A percentile compares a stretch with the other conserved stretches of the same genome.
Evolutionary conservation across 495 filamentous ascomycete species (phyloP).

Genomic region (Penicillium mononematosum): DNA sequence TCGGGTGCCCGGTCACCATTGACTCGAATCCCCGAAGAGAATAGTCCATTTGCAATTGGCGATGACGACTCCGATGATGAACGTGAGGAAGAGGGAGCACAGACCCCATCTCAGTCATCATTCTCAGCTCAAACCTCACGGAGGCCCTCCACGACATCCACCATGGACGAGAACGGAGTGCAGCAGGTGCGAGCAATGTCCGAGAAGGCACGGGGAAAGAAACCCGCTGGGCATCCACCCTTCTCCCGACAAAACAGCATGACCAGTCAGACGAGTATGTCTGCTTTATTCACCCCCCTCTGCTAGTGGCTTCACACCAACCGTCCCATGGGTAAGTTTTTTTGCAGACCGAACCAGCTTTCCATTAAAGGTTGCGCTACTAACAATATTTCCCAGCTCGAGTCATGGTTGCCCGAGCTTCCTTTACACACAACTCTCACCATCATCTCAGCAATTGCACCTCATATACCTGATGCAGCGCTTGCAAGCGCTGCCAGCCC

Average conservation of each 20-base stretch:
- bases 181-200: conserved; percentile 93
- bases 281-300: conserved; percentile 50
- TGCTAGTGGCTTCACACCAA: conserved; percentile 70
- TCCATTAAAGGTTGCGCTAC: neutral
- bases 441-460: conserved; percentile 60
- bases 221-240: conserved; percentile 77
- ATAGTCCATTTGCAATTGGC: conserved; percentile 81
- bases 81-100: conserved; percentile 51
- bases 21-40: conserved; percentile 78
- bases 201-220: conserved; percentile 94
- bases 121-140: conserved; percentile 69
- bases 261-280: conserved; percentile 72
- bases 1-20: conserved; percentile 60
- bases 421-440: conserved; percentile 89
- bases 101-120: conserved; percentile 68
- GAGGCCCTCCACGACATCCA: conserved; percentile 69
- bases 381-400: conserved; percentile 60
- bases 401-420: conserved; percentile 88
- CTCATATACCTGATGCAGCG: conserved; percentile 45
- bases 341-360: neutral
- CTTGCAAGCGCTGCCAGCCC: conserved; percentile 36
- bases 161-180: conserved; percentile 78
- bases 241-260: conserved; percentile 94
- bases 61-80: conserved; percentile 82
- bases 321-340: conserved; percentile 63